These are phyloP conservation scores for Sugiyamaella americana DNA, from an alignment of 805 yeast genomes.

Conservation along the genomic window DNA sequence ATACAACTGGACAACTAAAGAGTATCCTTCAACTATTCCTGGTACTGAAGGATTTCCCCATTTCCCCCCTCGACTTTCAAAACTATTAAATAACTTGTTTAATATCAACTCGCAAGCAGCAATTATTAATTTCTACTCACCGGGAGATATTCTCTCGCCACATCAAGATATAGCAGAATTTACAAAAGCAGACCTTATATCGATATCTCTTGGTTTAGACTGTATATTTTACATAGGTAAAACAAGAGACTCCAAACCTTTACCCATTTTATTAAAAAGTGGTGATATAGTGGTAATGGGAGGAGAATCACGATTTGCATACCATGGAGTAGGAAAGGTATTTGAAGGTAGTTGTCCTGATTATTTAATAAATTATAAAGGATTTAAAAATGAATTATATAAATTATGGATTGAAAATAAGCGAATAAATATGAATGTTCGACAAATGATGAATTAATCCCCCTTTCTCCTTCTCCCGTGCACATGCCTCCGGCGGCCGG, in stretches of 20 bases:
- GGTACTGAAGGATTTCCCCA: slow-evolving; percentile 28
- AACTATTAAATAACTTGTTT: slow-evolving; percentile 21
- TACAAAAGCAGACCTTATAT: slow-evolving; percentile 32
- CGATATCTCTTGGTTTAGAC: slow-evolving; percentile 36
- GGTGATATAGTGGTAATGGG: slow-evolving; percentile 41
- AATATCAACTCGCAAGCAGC: slow-evolving; percentile 35
- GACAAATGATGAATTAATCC: slow-evolving; percentile 33
- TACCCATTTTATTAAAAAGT: slow-evolving; percentile 32
- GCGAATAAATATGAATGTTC: slow-evolving; percentile 36
- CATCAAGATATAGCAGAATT: slow-evolving; percentile 41
- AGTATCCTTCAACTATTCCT: slow-evolving; percentile 34
- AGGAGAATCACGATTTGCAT: slow-evolving; percentile 36
- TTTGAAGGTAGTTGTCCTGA: slow-evolving; percentile 32
- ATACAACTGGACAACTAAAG: slow-evolving; percentile 40
- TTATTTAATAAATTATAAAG: slow-evolving; percentile 14
- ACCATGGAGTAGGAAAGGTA: slow-evolving; percentile 39
- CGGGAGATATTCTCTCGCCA: slow-evolving; percentile 39
- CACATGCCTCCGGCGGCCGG: slow-evolving; percentile 1
- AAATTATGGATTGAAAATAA: slow-evolving; percentile 32
- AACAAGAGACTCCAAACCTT: slow-evolving; percentile 23
- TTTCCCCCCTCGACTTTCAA: slow-evolving; percentile 28
- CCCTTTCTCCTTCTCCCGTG: background rate
- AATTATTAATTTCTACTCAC: slow-evolving; percentile 38
- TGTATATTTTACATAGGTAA: slow-evolving; percentile 34
- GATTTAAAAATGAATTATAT: slow-evolving; percentile 14